These are phyloP conservation scores for Cystobasidium onofrii DNA, from an alignment of 768 basidiomycete genomes.

Conservation along the genomic window DNA sequence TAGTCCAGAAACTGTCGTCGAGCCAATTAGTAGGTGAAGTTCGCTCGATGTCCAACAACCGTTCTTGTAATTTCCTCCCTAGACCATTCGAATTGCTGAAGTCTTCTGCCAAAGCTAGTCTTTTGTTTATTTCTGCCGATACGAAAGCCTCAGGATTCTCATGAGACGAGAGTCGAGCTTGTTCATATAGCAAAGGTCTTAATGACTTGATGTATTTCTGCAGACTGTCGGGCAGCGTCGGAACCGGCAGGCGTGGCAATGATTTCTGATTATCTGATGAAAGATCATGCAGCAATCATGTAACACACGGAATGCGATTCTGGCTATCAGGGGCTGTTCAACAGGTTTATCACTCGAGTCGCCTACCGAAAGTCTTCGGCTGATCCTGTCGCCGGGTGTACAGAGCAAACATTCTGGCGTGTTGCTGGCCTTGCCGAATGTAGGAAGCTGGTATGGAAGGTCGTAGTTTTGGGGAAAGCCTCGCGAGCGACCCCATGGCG, in stretches of 20 bases:
- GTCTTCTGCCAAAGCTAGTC: constrained; percentile 58
- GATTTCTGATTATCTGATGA: constrained; percentile 39
- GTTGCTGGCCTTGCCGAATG: neutral
- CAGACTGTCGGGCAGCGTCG: constrained; percentile 64
- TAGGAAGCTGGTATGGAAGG: neutral
- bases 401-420: constrained; percentile 44
- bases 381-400: constrained; percentile 38
- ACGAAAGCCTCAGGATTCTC: constrained; percentile 49
- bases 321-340: no score
- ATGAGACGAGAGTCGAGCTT: constrained; percentile 53
- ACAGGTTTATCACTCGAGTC: no score
- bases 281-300: neutral
- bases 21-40: constrained; percentile 85
- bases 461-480: neutral
- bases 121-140: constrained; percentile 52
- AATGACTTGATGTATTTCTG: constrained; percentile 69
- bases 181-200: constrained; percentile 68
- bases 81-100: constrained; percentile 58
- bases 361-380: constrained; percentile 43
- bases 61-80: constrained; percentile 61
- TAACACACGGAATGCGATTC: no score
- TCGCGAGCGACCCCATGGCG: neutral
- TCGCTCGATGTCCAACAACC: constrained; percentile 71
- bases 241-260: constrained; percentile 71
- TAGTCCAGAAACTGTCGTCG: constrained; percentile 83